Percentiles rank a stretch among this genome's conserved stretches.
Evolutionary conservation across 2,329 filamentous ascomycete species (phyloP).

Genomic region (Alternaria atra): DNA sequence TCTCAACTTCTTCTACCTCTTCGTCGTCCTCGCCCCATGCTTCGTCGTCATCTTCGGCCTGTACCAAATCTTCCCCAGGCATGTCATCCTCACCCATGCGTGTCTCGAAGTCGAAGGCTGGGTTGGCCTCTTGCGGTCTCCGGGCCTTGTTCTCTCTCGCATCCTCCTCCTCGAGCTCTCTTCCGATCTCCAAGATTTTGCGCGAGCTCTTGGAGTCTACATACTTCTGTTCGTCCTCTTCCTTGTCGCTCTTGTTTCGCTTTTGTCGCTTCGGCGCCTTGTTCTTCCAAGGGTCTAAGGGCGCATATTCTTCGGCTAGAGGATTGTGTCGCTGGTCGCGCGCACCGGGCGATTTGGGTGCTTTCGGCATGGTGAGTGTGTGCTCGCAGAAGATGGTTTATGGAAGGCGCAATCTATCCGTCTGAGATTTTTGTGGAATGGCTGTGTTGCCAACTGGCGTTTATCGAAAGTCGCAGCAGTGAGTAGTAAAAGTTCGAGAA

Average conservation of each 20-base stretch:
- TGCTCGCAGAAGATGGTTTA: not conserved
- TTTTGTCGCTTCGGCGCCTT: conserved; percentile 71
- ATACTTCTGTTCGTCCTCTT: conserved; percentile 70
- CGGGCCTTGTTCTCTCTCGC: conserved; percentile 59
- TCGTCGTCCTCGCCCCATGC: conserved; percentile 84
- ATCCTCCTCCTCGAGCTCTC: conserved; percentile 87
- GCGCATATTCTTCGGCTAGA: conserved; percentile 86
- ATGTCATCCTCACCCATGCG: conserved; percentile 67
- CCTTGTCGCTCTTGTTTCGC: conserved; percentile 62
- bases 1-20: conserved; percentile 74
- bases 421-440: not conserved
- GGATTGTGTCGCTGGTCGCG: conserved; percentile 83
- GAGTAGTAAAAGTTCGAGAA: conserved; percentile 17
- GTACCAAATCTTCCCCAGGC: conserved; percentile 59
- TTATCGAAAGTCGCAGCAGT: conserved; percentile 1
- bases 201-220: conserved; percentile 88
- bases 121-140: conserved; percentile 60
- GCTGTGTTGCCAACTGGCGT: not conserved
- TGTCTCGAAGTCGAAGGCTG: conserved; percentile 81
- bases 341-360: conserved; percentile 63
- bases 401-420: too few species aligned
- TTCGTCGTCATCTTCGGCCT: conserved; percentile 60
- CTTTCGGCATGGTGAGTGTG: conserved; percentile 77
- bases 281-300: conserved; percentile 74
- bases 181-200: conserved; percentile 88